These are phyloP conservation scores for Cystobasidium pallidum DNA, from an alignment of 1,284 basidiomycete genomes.

Conservation along the genomic window DNA sequence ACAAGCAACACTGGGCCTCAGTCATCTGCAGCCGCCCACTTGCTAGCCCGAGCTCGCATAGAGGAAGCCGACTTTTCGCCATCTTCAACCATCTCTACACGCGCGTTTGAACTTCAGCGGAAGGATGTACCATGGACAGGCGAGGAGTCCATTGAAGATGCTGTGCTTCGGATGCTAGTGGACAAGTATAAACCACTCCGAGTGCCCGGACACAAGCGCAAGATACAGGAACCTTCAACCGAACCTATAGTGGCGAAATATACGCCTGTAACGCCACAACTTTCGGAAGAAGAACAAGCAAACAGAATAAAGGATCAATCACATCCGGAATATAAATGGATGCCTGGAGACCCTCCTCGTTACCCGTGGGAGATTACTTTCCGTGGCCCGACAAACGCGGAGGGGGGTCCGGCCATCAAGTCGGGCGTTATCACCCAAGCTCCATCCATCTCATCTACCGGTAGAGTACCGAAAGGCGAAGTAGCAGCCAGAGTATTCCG, in stretches of 20 bases:
- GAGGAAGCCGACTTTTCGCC: conserved; percentile 42
- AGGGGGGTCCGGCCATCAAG: conserved; percentile 9
- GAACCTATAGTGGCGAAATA: conserved; percentile 17
- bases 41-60: conserved; percentile 32
- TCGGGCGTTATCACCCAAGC: conserved; percentile 26
- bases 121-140: conserved; percentile 54
- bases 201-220: conserved; percentile 32
- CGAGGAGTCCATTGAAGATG: conserved; percentile 54
- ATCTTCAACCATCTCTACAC: conserved; percentile 19
- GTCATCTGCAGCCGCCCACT: conserved; percentile 34
- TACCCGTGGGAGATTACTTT: conserved; percentile 41
- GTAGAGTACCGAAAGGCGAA: conserved; percentile 21
- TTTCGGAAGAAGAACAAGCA: conserved; percentile 12
- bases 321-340: conserved; percentile 28
- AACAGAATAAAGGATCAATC: conserved; percentile 32
- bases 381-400: conserved; percentile 12
- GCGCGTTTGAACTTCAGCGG: conserved; percentile 18
- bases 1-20: conserved; percentile 22
- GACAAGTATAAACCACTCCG: conserved; percentile 81
- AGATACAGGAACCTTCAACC: conserved; percentile 41
- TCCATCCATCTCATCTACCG: background rate
- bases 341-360: conserved; percentile 35
- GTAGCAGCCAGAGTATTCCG: conserved; percentile 37
- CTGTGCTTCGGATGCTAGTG: conserved; percentile 78
- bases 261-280: conserved; percentile 4